These are phyloP conservation scores for Crucihimalaya himalaica DNA, from an alignment of 345 rosid genomes.

Conservation along the genomic window DNA sequence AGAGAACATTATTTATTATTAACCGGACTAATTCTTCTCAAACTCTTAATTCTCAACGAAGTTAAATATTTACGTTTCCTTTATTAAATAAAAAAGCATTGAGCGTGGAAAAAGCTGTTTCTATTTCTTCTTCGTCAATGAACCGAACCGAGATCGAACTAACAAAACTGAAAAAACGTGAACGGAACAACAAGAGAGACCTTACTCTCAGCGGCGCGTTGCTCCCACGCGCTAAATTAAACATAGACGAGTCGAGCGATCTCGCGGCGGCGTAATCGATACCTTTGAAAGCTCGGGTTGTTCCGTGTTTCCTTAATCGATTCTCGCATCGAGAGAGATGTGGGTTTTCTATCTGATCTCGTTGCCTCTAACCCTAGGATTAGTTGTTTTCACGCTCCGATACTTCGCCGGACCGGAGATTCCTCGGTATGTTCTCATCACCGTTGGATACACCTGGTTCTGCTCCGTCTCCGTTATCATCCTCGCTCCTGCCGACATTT, in stretches of 20 bases:
- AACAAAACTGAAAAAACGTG: background rate
- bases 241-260: conserved; percentile 26
- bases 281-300: background rate
- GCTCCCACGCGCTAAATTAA: conserved; percentile 26
- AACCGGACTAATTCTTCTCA: conserved; percentile 27
- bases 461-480: conserved; percentile 95
- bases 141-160: conserved; percentile 31
- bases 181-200: background rate
- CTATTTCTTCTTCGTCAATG: background rate
- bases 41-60: background rate
- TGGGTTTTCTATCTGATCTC: conserved; percentile 99
- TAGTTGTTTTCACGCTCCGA: conserved; percentile 73
- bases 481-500: conserved; percentile 97
- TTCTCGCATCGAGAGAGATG: conserved; percentile 49
- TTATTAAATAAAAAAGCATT: background rate
- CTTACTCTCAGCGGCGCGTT: conserved; percentile 33
- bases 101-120: conserved; percentile 5
- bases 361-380: conserved; percentile 91
- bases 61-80: conserved; percentile 26
- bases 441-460: conserved; percentile 98
- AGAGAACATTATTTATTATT: background rate
- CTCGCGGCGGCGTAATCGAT: conserved; percentile 18
- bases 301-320: background rate
- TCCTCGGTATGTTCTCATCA: conserved; percentile 85
- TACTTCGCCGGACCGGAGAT: conserved; percentile 96